Conservation (phyloP, 805 yeast genomes). For the Metschnikowia lachancei region DNA sequence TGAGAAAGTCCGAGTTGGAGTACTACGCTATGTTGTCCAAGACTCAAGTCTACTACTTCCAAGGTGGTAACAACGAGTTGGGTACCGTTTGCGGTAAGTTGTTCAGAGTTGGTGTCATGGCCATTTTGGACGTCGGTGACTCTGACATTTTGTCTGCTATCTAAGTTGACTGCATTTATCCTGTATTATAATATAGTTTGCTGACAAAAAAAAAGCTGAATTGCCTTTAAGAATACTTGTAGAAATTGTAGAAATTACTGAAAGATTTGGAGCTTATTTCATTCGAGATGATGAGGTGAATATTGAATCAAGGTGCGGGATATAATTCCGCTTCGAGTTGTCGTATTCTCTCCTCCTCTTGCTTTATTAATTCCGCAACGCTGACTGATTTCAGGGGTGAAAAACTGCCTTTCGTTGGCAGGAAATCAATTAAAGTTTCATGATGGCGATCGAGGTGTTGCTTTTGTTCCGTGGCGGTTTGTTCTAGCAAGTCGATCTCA, state of each 20-base stretch:
- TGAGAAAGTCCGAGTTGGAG: constrained; percentile 99
- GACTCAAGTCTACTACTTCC: constrained; percentile 97
- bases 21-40: constrained; percentile 99
- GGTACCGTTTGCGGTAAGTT: constrained; percentile 99
- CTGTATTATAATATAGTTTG: constrained; percentile 13
- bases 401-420: constrained; percentile 16
- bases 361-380: constrained; percentile 40
- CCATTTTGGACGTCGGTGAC: constrained; percentile 98
- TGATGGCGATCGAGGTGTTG: constrained; percentile 37
- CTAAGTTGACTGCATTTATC: constrained; percentile 22
- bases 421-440: constrained; percentile 22
- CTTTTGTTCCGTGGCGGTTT: constrained; percentile 43
- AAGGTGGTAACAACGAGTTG: constrained; percentile 99
- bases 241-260: background rate
- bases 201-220: constrained; percentile 8
- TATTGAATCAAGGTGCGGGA: no score
- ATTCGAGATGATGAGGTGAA: no score
- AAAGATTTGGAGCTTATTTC: no score
- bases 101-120: constrained; percentile 98
- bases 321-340: constrained; percentile 35
- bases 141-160: constrained; percentile 88
- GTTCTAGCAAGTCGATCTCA: constrained; percentile 44
- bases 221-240: background rate
- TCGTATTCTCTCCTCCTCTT: constrained; percentile 47
- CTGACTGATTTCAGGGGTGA: constrained; percentile 18